phyloP scores from a whole-genome alignment of 306 rosid species.

The Begonia masoniana region DNA sequence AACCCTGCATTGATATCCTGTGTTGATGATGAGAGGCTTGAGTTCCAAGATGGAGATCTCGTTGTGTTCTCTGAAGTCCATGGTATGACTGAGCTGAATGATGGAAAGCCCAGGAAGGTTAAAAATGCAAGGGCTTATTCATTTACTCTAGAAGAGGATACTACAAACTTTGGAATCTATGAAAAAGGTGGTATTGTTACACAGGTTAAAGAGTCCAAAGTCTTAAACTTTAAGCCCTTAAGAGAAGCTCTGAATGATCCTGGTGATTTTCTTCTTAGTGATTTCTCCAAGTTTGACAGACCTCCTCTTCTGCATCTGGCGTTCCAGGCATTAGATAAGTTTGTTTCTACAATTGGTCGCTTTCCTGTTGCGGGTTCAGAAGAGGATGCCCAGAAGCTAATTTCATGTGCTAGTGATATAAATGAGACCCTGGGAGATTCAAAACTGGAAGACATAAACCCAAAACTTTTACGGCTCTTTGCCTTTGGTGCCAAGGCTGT shows the following conservation, averaged over 20 bases:
- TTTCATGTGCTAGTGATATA: conserved; percentile 34
- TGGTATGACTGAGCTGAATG: conserved; percentile 82
- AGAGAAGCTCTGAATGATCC: conserved; percentile 57
- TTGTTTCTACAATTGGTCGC: conserved; percentile 42
- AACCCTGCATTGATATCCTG: conserved; percentile 61
- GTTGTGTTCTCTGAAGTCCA: conserved; percentile 84
- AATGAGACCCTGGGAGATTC: conserved; percentile 52
- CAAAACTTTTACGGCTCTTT: conserved; percentile 59
- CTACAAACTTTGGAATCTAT: conserved; percentile 51
- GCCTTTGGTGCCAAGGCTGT: conserved; percentile 93
- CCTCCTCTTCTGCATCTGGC: conserved; percentile 73
- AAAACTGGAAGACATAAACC: conserved; percentile 54
- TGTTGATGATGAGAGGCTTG: conserved; percentile 90
- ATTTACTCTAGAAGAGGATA: conserved; percentile 73
- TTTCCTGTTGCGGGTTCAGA: conserved; percentile 76
- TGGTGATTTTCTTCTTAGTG: conserved; percentile 81
- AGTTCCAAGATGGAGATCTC: conserved; percentile 88
- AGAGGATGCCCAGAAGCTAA: conserved; percentile 62
- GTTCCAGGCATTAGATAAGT: conserved; percentile 67
- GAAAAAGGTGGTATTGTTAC: conserved; percentile 81
- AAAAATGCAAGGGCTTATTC: conserved; percentile 66
- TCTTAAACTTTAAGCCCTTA: conserved; percentile 60
- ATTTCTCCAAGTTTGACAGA: conserved; percentile 75
- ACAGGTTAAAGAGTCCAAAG: conserved; percentile 73
- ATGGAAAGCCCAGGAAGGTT: conserved; percentile 70